Evolutionary conservation across 2,329 filamentous ascomycete species (phyloP).

Genomic region (Xylaria sp.): DNA sequence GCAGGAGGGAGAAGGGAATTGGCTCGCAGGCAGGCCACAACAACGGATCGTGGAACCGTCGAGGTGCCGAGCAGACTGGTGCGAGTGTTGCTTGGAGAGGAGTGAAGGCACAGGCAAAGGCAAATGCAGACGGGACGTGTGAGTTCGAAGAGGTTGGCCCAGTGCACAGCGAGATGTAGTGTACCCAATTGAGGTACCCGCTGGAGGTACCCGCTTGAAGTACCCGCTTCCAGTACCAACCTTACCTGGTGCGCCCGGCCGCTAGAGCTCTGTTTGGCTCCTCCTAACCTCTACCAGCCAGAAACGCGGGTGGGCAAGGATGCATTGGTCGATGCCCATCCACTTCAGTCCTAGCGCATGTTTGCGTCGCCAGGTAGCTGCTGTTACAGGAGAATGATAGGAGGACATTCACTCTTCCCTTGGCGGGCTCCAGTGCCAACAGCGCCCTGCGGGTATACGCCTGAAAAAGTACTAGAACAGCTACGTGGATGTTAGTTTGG

Average conservation of each 20-base stretch:
- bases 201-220: neutral
- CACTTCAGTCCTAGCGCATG: constrained; percentile 7
- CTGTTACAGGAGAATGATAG: neutral
- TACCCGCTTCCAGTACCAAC: constrained; percentile 3
- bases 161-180: neutral
- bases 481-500: neutral
- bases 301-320: constrained; percentile 18
- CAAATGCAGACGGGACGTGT: constrained; percentile 9
- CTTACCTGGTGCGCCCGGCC: neutral
- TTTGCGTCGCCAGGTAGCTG: too few relatives aligned
- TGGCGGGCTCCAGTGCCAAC: constrained; percentile 7
- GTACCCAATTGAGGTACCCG: constrained; percentile 2
- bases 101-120: constrained; percentile 19
- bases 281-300: neutral
- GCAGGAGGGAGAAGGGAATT: constrained; percentile 26
- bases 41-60: constrained; percentile 38
- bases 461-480: neutral
- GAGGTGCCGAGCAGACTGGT: constrained; percentile 28
- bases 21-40: constrained; percentile 30
- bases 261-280: neutral
- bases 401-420: constrained; percentile 9
- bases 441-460: neutral
- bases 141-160: constrained; percentile 17
- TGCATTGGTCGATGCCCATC: neutral
- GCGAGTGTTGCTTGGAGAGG: constrained; percentile 30